phyloP scores from a whole-genome alignment of 139 green algal genomes.

The Coccomyxa sp. region DNA sequence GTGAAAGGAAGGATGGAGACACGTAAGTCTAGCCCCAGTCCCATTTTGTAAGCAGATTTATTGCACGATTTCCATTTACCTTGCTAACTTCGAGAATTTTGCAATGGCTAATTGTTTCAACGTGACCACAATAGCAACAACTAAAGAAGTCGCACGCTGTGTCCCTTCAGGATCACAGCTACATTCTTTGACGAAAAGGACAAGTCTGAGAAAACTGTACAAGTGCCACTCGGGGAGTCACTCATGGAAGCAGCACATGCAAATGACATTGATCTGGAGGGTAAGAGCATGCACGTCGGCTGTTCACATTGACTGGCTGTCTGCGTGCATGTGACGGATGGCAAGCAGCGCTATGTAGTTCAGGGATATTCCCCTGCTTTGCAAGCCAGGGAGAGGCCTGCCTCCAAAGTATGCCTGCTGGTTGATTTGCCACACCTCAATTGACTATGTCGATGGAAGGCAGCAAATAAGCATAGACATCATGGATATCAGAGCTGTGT shows the following conservation, averaged over 20 bases:
- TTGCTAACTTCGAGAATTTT: not conserved
- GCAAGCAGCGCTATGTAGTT: no score
- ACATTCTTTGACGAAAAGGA: conserved; percentile 90
- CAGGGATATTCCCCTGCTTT: not conserved
- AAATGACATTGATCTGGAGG: conserved; percentile 98
- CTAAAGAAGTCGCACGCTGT: no score
- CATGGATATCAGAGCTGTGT: not conserved
- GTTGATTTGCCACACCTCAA: not conserved
- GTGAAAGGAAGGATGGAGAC: not conserved
- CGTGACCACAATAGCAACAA: no score
- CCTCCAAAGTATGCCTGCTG: not conserved
- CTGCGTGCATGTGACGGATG: not conserved
- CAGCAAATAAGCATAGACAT: not conserved
- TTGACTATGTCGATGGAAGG: no score
- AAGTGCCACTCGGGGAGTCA: conserved; percentile 74
- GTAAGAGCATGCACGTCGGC: conserved; percentile 27
- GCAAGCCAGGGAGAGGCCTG: not conserved
- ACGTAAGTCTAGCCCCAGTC: not conserved
- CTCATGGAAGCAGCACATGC: conserved; percentile 91
- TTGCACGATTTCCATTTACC: not conserved
- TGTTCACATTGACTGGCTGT: not conserved
- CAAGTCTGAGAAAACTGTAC: conserved; percentile 66
- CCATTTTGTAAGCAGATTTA: not conserved
- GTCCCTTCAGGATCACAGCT: conserved; percentile 65
- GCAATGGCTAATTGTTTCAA: not conserved